Base-by-base conservation (phyloP, 768 basidiomycete species). In the Tulasnella sp. region DNA sequence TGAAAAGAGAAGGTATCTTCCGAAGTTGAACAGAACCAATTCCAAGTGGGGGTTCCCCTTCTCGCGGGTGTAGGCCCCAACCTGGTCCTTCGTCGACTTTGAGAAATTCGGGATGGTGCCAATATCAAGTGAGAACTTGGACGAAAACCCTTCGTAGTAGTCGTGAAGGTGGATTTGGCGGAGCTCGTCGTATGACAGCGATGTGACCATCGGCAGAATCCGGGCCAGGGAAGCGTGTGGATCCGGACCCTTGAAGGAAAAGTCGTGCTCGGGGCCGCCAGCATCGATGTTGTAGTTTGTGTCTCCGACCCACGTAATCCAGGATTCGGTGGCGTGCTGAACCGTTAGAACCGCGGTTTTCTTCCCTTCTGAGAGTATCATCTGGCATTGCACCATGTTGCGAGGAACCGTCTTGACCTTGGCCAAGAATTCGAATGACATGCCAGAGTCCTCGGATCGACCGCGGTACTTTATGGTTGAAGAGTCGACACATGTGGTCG, bases 231-330 rank as follows among this genome's bases (percentile, higher is more conserved):
- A 81, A 54, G 81, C 82, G 83, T 92, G 91, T 48, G 93, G 92
- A 81, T 93, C 91, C 0, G 87, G 78, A 8, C 93, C 92, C 42
- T 86, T 84, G 88, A 94, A 94, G 3, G 92, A 89, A 83, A 91
- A 94, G 64, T 86, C 84, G 83, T 88, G 88, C 20, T 88, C 88
- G 4, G 86, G 86, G 81, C 90, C 88, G 42, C 93, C 93, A 0
- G 92, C 90, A 81, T 89, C 85, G 85, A 91, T 90, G 81, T 90
- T 87, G 84, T 91, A 94, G 73, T 93, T 89, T 22, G 93, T 94
- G 41, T 88, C 92, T n/a, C 93, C 93, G 24, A 91, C 89, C 92
- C 93, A 94, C 9, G 90, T 89, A 82, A 93, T 85, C 91, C 90
- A 93, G 0, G 91, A 88, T 80, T 91, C 90, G 1, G 86, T 86